These are phyloP conservation scores for Magnusiomyces fungicola DNA, from an alignment of 1,139 yeast species.

Conservation along the genomic window DNA sequence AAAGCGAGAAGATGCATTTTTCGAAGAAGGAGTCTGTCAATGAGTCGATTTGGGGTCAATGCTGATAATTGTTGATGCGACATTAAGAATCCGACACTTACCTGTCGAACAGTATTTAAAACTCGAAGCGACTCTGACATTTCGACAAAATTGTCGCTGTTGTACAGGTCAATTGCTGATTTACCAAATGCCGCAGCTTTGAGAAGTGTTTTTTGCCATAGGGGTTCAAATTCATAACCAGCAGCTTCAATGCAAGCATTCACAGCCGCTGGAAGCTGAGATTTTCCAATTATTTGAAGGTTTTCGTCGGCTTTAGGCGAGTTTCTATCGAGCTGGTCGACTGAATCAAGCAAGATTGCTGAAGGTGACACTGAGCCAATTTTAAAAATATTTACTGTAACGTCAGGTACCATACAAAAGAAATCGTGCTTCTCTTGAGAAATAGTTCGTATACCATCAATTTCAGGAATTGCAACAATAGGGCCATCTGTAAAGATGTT, in stretches of 20 bases:
- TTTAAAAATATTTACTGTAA: slow-evolving; percentile 57
- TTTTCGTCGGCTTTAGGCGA: slow-evolving; percentile 84
- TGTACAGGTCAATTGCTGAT: slow-evolving; percentile 48
- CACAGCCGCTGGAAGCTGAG: slow-evolving; percentile 54
- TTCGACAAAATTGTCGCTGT: slow-evolving; percentile 54
- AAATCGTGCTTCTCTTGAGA: slow-evolving; percentile 55
- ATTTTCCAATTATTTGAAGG: slow-evolving; percentile 43
- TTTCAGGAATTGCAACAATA: slow-evolving; percentile 42
- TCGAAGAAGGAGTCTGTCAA: slow-evolving; percentile 53
- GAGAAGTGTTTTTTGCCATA: slow-evolving; percentile 72
- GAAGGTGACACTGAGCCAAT: slow-evolving; percentile 82
- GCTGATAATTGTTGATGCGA: slow-evolving; percentile 46
- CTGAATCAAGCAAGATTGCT: slow-evolving; percentile 74
- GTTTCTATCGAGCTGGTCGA: slow-evolving; percentile 60
- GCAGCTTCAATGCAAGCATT: slow-evolving; percentile 69
- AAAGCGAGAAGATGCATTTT: slow-evolving; percentile 58
- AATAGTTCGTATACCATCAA: slow-evolving; percentile 66
- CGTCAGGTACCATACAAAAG: slow-evolving; percentile 54
- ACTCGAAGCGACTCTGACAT: slow-evolving; percentile 57
- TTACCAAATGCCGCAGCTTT: slow-evolving; percentile 87
- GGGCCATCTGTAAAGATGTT: slow-evolving; percentile 40
- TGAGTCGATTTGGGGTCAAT: slow-evolving; percentile 41
- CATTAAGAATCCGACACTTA: slow-evolving; percentile 60
- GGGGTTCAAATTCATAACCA: slow-evolving; percentile 63
- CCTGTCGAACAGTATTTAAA: slow-evolving; percentile 57